phyloP scores from a whole-genome alignment of 768 basidiomycete species.

The Termitomyces sp. region DNA sequence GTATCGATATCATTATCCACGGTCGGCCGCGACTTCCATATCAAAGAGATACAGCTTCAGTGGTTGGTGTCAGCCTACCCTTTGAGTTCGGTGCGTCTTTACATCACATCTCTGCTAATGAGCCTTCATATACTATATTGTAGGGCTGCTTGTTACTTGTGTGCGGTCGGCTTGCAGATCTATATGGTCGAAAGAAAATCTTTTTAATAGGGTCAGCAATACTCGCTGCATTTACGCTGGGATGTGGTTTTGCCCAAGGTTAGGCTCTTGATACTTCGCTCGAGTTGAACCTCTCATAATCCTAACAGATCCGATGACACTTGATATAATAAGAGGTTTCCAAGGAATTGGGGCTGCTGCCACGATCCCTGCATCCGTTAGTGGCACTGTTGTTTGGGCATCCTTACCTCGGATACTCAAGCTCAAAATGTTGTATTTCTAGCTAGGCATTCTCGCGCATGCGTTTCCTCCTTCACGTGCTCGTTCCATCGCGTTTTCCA shows the following conservation, averaged over 20 bases:
- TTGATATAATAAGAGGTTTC: slow-evolving; percentile 70
- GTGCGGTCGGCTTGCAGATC: slow-evolving; percentile 74
- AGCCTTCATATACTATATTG: background rate
- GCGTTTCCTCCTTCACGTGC: slow-evolving; percentile 63
- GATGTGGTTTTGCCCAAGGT: slow-evolving; percentile 60
- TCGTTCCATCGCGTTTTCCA: slow-evolving; percentile 75
- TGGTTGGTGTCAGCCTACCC: slow-evolving; percentile 69
- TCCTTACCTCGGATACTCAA: background rate
- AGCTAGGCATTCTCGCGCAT: slow-evolving; percentile 81
- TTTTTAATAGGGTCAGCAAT: slow-evolving; percentile 58
- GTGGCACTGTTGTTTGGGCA: slow-evolving; percentile 17
- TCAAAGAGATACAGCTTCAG: slow-evolving; percentile 49
- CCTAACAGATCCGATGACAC: slow-evolving; percentile 44
- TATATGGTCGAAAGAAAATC: slow-evolving; percentile 66
- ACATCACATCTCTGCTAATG: background rate
- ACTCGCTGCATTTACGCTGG: slow-evolving; percentile 54
- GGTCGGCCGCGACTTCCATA: slow-evolving; percentile 43
- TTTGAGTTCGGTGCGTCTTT: slow-evolving; percentile 50
- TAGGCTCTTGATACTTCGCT: background rate
- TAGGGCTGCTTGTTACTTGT: slow-evolving; percentile 77
- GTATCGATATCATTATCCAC: slow-evolving; percentile 47
- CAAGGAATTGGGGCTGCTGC: slow-evolving; percentile 83
- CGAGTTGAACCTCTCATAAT: background rate
- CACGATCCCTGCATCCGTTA: slow-evolving; percentile 64
- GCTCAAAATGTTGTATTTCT: background rate